Evolutionary conservation across 129 eudicot species (phyloP).

Genomic region (Logfia minima): DNA sequence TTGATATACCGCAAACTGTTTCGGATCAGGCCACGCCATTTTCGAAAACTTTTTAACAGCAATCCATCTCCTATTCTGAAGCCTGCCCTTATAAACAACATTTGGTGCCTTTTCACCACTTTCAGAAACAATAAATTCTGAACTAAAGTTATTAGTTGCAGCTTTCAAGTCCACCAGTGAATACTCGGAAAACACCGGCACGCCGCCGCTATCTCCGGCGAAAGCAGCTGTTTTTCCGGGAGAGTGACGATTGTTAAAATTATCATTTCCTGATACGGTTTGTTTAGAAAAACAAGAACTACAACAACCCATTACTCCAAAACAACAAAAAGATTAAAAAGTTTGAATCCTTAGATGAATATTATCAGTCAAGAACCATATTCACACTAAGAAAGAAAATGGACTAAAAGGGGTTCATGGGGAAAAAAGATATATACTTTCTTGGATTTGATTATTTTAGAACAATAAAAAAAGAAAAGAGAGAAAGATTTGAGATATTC

Average conservation of each 20-base stretch:
- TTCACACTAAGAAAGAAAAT: slow-evolving; percentile 9
- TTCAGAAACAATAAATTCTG: slow-evolving; percentile 78
- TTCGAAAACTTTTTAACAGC: slow-evolving; percentile 91
- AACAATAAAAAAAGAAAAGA: not conserved
- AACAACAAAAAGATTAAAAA: not conserved
- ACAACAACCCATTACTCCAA: slow-evolving; percentile 60
- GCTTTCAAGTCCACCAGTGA: slow-evolving; percentile 68
- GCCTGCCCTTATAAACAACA: slow-evolving; percentile 75
- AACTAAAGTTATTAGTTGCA: slow-evolving; percentile 76
- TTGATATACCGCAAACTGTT: slow-evolving; percentile 73
- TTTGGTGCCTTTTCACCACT: slow-evolving; percentile 96
- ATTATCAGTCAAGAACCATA: slow-evolving; percentile 32
- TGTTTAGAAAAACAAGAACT: slow-evolving; percentile 33
- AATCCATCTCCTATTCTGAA: slow-evolving; percentile 82
- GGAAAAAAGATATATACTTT: too few relatives aligned
- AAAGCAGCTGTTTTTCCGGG: slow-evolving; percentile 50
- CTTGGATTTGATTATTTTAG: not conserved
- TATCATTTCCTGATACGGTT: slow-evolving; percentile 31
- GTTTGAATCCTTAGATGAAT: slow-evolving; percentile 29
- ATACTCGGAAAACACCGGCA: slow-evolving; percentile 62
- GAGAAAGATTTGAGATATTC: slow-evolving; percentile 19
- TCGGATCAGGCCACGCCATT: slow-evolving; percentile 98
- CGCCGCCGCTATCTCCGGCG: slow-evolving; percentile 48
- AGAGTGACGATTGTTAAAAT: slow-evolving; percentile 29
- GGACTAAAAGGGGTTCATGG: not conserved